Conservation (phyloP, 768 basidiomycete species). For the Xerocomellus chrysenteron region DNA sequence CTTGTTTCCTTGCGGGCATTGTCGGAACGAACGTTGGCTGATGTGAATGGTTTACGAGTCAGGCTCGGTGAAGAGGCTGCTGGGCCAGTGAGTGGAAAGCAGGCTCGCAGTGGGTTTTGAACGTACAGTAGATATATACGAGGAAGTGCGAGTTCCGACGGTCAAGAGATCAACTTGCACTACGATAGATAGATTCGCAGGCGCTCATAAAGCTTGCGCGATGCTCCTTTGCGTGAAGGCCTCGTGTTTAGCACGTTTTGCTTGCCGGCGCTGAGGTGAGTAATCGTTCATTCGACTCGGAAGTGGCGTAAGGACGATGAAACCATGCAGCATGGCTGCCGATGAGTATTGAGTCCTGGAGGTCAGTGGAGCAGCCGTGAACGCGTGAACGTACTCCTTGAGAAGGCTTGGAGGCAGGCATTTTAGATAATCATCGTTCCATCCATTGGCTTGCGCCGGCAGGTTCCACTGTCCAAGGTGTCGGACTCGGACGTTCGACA, state of each 20-base stretch:
- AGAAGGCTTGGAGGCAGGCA: no score
- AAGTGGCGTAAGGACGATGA: constrained; percentile 17
- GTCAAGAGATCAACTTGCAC: constrained; percentile 24
- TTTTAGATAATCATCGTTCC: not conserved
- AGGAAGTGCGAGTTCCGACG: constrained; percentile 22
- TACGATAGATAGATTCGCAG: constrained; percentile 22
- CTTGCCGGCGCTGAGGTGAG: constrained; percentile 29
- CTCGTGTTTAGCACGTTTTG: constrained; percentile 36
- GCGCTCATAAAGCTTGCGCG: constrained; percentile 24
- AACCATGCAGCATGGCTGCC: constrained; percentile 10
- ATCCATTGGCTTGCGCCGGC: not conserved
- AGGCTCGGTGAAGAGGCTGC: constrained; percentile 1
- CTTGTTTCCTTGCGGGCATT: constrained; percentile 29
- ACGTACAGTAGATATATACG: constrained; percentile 28
- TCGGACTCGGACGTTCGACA: not conserved
- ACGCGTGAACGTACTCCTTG: no score
- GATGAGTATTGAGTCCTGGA: not conserved
- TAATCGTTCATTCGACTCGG: constrained; percentile 25
- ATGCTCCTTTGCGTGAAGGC: constrained; percentile 18
- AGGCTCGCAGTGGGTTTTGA: constrained; percentile 6
- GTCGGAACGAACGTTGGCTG: constrained; percentile 16
- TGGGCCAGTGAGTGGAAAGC: constrained; percentile 9
- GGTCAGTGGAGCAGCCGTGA: not conserved
- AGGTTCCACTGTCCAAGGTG: not conserved
- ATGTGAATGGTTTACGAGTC: constrained; percentile 13